Conservation (phyloP, 2,329 filamentous ascomycete genomes). For the Aspergillus jensenii region DNA sequence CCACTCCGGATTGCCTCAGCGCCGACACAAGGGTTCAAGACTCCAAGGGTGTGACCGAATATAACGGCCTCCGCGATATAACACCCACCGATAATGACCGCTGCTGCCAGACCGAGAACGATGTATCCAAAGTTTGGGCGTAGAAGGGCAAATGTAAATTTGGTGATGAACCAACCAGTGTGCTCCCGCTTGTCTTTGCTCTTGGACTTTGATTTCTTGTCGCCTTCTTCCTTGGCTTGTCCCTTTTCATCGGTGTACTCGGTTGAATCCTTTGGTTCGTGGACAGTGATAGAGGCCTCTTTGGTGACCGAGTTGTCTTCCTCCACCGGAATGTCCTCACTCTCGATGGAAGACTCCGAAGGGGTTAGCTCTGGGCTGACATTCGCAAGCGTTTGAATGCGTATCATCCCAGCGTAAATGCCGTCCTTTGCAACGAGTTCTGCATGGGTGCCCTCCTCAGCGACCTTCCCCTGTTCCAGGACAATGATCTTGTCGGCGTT, state of each 20-base stretch:
- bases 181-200: no score
- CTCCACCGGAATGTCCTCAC: no score
- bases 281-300: no score
- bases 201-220: no score
- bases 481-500: conserved; percentile 42
- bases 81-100: conserved; percentile 37
- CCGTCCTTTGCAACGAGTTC: conserved; percentile 48
- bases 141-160: background rate
- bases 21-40: conserved; percentile 55
- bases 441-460: conserved; percentile 46
- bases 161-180: no score
- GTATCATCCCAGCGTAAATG: no score
- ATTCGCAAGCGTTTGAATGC: conserved; percentile 11
- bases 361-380: background rate
- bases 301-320: no score
- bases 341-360: background rate
- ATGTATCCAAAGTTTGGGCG: conserved; percentile 8
- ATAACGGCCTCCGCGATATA: conserved; percentile 46
- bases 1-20: conserved; percentile 43
- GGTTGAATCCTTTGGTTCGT: no score
- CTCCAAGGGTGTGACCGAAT: conserved; percentile 59
- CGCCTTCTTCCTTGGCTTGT: no score
- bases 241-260: no score
- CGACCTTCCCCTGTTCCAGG: conserved; percentile 32
- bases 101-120: conserved; percentile 27